Base-by-base conservation (phyloP, 2,329 filamentous ascomycete species). In the Teratosphaeria pseudoeucalypti region DNA sequence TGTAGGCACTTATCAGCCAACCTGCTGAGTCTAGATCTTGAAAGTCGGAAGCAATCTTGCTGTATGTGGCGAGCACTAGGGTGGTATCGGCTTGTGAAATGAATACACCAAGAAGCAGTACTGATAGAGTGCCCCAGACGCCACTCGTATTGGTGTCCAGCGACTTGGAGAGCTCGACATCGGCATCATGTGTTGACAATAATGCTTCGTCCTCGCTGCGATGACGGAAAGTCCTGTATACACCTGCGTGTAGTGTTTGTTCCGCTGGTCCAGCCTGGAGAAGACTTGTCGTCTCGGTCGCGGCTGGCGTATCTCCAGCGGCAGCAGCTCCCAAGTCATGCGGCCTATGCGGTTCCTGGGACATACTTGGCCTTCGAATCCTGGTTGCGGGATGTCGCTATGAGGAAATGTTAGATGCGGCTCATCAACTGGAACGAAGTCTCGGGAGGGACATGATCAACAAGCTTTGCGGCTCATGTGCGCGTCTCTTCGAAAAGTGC, bases 21-120 rank as follows among this genome's bases (percentile, higher is more conserved):
- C 83, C 87, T 4, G 87, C 90, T 64, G 82, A 83, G 68, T 87
- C 89, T 57, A 92, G 78, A 1, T 88, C 86, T 57, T 88, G 79
- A 29, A 92, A 76, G 63, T 92, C 89, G 59, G 82, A 89, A 11
- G 88, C 88, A 66, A 92, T 92, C 63, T 82, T 84, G 56, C 86
- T 87, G 71, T 91, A 91, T 16, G 82, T 85, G 16, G 85, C 84
- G 55, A 92, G 83, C 34, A 89, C 85, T 58, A 92, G 83, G 0
- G 89, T 89, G 71, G 90, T 87, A 69, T 92, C 89, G 56, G 86
- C 80, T 3, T 88, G 86, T 23, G 85, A 81, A 7, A 92, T 78
- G 69, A 89, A 89, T 49, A 91, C 62, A n/a, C 84, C 84, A 57
- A 86, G 63, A 1, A 72, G 58, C 1, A 72, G 63, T 1, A 71